Percentiles rank a stretch among this genome's conserved stretches.
Conservation (phyloP, 2,329 filamentous ascomycete genomes). For the Exophiala sideris region DNA sequence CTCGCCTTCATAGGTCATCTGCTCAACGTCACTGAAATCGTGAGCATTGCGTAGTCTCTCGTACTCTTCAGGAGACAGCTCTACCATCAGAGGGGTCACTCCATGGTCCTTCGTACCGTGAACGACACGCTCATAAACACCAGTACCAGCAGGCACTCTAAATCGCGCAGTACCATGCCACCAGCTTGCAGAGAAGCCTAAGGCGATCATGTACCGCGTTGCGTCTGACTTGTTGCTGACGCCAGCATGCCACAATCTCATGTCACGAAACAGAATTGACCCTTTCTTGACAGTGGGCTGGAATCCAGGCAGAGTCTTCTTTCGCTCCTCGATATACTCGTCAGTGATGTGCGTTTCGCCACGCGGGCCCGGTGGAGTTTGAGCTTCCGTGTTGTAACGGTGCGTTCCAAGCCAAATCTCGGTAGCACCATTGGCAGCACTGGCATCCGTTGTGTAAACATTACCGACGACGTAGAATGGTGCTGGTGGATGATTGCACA, state of each 20-base stretch:
- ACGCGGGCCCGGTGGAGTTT: background rate
- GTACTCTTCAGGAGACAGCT: slow-evolving; percentile 10
- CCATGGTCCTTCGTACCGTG: slow-evolving; percentile 13
- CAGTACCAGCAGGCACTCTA: slow-evolving; percentile 7
- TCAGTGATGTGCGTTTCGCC: slow-evolving; percentile 30
- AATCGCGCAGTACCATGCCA: slow-evolving; percentile 16
- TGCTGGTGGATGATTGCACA: slow-evolving; percentile 46
- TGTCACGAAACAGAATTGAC: slow-evolving; percentile 55
- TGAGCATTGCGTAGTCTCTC: slow-evolving; percentile 13
- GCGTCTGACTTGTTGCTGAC: slow-evolving; percentile 53
- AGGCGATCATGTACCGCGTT: slow-evolving; percentile 45
- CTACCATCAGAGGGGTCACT: slow-evolving; percentile 12
- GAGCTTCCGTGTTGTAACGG: slow-evolving; percentile 23
- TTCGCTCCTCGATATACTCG: slow-evolving; percentile 31
- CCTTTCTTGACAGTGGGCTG: slow-evolving; percentile 46
- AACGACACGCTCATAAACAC: slow-evolving; percentile 9
- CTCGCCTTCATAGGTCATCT: slow-evolving; percentile 18
- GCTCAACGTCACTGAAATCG: slow-evolving; percentile 15
- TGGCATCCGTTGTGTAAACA: slow-evolving; percentile 44
- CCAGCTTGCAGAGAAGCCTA: slow-evolving; percentile 27
- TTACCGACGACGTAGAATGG: slow-evolving; percentile 49
- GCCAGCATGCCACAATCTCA: slow-evolving; percentile 61
- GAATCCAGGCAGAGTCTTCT: slow-evolving; percentile 32
- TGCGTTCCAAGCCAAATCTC: slow-evolving; percentile 52
- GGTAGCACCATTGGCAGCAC: slow-evolving; percentile 45